phyloP scores from a whole-genome alignment of 2,329 filamentous ascomycete species.

The Ceratocystis harringtonii region DNA sequence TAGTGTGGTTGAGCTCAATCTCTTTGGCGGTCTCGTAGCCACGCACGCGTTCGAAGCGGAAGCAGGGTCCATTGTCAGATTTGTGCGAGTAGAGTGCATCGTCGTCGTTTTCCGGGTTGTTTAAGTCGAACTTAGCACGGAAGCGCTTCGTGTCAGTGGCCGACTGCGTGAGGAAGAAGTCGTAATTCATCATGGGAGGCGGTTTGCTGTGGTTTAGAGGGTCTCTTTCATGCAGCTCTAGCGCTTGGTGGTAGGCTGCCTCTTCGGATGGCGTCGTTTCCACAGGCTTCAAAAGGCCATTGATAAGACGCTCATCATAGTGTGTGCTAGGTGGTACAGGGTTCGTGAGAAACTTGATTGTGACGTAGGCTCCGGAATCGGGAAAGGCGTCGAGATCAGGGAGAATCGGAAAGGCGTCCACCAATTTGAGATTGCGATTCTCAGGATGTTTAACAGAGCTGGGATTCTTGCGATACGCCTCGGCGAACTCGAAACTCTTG shows the following conservation, averaged over 20 bases:
- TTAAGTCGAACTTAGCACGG: conserved; percentile 44
- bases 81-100: conserved; percentile 40
- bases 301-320: conserved; percentile 48
- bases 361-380: conserved; percentile 53
- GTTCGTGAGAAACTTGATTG: conserved; percentile 53
- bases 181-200: conserved; percentile 46
- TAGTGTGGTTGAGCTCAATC: conserved; percentile 39
- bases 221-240: conserved; percentile 41
- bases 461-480: conserved; percentile 38
- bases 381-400: conserved; percentile 56
- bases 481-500: conserved; percentile 42
- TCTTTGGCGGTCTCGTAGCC: conserved; percentile 50
- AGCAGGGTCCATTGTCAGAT: conserved; percentile 34
- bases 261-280: conserved; percentile 41
- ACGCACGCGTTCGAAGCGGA: conserved; percentile 46
- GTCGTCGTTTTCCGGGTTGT: conserved; percentile 39
- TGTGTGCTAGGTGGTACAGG: conserved; percentile 38
- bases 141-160: conserved; percentile 37
- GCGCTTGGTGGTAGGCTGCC: conserved; percentile 33
- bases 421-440: conserved; percentile 41
- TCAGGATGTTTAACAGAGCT: conserved; percentile 42
- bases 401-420: conserved; percentile 45
- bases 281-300: conserved; percentile 46
- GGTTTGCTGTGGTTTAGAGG: conserved; percentile 41
- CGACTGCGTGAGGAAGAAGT: conserved; percentile 47